These are phyloP conservation scores for Colletotrichum camelliae DNA, from an alignment of 2,329 filamentous ascomycete genomes.

Conservation along the genomic window DNA sequence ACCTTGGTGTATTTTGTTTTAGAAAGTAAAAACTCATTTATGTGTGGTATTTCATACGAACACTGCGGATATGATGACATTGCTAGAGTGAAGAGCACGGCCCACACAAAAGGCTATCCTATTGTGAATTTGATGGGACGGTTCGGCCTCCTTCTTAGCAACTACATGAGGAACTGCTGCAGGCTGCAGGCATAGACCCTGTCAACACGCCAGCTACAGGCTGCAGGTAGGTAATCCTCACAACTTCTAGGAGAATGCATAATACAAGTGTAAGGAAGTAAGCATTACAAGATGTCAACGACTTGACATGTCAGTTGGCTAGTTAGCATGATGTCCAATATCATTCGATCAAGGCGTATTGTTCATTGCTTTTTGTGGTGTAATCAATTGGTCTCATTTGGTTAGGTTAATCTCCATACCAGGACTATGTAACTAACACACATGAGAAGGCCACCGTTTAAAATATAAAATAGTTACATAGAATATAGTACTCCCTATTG, in stretches of 20 bases:
- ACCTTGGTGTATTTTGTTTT: background rate
- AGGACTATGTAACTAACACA: background rate
- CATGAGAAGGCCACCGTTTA: background rate
- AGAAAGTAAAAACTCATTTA: background rate
- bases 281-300: background rate
- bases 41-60: background rate
- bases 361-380: background rate
- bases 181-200: background rate
- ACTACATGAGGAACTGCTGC: background rate
- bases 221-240: background rate
- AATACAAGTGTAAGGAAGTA: background rate
- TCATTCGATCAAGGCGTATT: slow-evolving; percentile 25
- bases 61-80: background rate
- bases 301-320: background rate
- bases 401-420: background rate
- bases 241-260: background rate
- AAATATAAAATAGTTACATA: background rate
- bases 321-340: background rate
- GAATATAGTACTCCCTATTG: background rate
- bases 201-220: background rate
- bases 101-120: background rate
- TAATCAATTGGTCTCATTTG: background rate
- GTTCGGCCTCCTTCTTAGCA: background rate
- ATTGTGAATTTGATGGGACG: background rate
- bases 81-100: background rate